Evolutionary conservation across 73 alveolate species (phyloP).

Genomic region (Paramecium sonneborni): DNA sequence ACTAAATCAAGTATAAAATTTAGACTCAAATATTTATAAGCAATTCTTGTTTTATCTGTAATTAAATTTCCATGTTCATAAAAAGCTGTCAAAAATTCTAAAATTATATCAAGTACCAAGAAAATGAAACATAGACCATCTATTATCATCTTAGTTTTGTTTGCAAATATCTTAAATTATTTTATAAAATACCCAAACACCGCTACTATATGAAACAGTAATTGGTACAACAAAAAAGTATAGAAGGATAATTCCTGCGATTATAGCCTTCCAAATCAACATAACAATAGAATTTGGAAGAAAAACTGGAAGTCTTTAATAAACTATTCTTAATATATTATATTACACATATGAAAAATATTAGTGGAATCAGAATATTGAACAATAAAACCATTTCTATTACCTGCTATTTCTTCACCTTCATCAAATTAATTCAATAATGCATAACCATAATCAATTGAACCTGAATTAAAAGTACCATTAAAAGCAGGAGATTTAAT

Average conservation of each 20-base stretch:
- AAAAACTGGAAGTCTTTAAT: background rate
- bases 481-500: background rate
- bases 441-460: background rate
- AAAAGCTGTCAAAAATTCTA: conserved; percentile 36
- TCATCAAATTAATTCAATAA: conserved; percentile 1
- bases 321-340: background rate
- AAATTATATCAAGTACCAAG: background rate
- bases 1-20: background rate
- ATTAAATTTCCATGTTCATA: conserved; percentile 49
- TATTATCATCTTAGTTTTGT: background rate
- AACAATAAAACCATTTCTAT: background rate
- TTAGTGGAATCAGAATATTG: background rate
- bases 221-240: conserved; percentile 20
- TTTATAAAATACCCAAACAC: background rate
- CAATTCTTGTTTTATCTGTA: conserved; percentile 28
- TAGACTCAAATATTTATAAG: background rate
- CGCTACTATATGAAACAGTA: background rate
- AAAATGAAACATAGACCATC: background rate
- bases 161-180: background rate
- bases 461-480: background rate
- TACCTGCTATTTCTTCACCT: background rate
- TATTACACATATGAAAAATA: background rate
- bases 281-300: background rate
- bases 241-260: background rate
- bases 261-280: conserved; percentile 3